A percentile compares a stretch with the other conserved stretches of the same genome.
These are phyloP conservation scores for Colletotrichum sidae DNA, from an alignment of 2,329 filamentous ascomycete genomes.

Conservation along the genomic window DNA sequence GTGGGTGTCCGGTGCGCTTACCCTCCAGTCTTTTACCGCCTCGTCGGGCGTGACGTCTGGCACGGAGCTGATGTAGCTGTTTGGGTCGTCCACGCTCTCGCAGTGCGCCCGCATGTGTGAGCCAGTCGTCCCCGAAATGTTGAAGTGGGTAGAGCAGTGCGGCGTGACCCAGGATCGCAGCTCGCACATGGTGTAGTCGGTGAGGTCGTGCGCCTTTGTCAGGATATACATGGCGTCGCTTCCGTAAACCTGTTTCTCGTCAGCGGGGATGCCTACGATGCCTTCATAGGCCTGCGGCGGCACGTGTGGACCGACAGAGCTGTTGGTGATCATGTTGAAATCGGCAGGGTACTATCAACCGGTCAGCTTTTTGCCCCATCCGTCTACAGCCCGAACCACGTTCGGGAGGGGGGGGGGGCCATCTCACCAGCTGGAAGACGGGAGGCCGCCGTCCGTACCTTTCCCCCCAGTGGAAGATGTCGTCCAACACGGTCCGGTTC, in stretches of 20 bases:
- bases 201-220: conserved; percentile 55
- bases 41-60: conserved; percentile 45
- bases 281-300: neutral
- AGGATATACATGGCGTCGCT: conserved; percentile 74
- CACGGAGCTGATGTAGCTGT: conserved; percentile 65
- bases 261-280: neutral
- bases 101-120: conserved; percentile 72
- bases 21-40: conserved; percentile 63
- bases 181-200: conserved; percentile 75
- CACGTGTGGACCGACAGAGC: neutral
- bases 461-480: conserved; percentile 76
- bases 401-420: conserved; percentile 5
- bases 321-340: conserved; percentile 76
- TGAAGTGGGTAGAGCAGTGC: conserved; percentile 73
- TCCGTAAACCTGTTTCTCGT: conserved; percentile 49
- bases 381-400: neutral
- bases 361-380: neutral
- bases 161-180: conserved; percentile 73
- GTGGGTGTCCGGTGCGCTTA: conserved; percentile 26
- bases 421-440: conserved; percentile 59
- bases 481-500: conserved; percentile 72
- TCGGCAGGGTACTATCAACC: conserved; percentile 61
- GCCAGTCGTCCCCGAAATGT: conserved; percentile 67
- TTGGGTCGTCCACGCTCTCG: conserved; percentile 62
- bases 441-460: conserved; percentile 63